Evolutionary conservation across 1,139 yeast genomes (phyloP).

Genomic region (Meyerozyma sp.): DNA sequence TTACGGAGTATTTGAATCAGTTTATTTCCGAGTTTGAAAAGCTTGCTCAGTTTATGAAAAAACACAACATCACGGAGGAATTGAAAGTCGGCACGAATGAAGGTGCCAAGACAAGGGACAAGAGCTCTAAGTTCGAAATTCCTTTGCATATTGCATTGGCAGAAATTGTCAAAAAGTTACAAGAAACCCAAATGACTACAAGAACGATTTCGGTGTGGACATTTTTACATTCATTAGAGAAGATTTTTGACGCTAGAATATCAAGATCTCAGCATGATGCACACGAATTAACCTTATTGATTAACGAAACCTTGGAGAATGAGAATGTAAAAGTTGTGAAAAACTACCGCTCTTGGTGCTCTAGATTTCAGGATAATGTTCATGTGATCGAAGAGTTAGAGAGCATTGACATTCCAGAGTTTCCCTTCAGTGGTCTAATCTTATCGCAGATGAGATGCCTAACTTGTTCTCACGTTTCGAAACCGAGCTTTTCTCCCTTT

Average conservation of each 20-base stretch:
- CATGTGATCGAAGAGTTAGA: conserved; percentile 16
- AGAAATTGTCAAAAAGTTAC: conserved; percentile 50
- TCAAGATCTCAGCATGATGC: conserved; percentile 91
- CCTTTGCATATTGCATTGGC: conserved; percentile 58
- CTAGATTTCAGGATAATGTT: conserved; percentile 5
- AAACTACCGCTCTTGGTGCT: conserved; percentile 19
- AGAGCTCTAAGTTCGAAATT: conserved; percentile 27
- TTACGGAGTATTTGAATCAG: conserved; percentile 57
- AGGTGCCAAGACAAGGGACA: conserved; percentile 8
- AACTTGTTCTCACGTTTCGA: conserved; percentile 59
- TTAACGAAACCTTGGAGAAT: conserved; percentile 70
- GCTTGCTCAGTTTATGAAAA: conserved; percentile 24
- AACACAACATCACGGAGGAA: conserved; percentile 16
- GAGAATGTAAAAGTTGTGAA: conserved; percentile 49
- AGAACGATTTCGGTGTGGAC: conserved; percentile 73
- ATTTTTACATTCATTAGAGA: conserved; percentile 65
- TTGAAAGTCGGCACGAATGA: conserved; percentile 20
- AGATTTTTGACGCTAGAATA: conserved; percentile 70
- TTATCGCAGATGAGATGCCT: conserved; percentile 67
- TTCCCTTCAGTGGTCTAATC: conserved; percentile 70
- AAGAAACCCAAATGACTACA: conserved; percentile 53
- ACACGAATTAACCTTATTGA: conserved; percentile 79
- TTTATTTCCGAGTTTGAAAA: conserved; percentile 22
- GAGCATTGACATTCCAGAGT: conserved; percentile 41
- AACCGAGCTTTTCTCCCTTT: conserved; percentile 57